These are phyloP conservation scores for Usnea hakonensis DNA, from an alignment of 495 filamentous ascomycete species.

Conservation along the genomic window DNA sequence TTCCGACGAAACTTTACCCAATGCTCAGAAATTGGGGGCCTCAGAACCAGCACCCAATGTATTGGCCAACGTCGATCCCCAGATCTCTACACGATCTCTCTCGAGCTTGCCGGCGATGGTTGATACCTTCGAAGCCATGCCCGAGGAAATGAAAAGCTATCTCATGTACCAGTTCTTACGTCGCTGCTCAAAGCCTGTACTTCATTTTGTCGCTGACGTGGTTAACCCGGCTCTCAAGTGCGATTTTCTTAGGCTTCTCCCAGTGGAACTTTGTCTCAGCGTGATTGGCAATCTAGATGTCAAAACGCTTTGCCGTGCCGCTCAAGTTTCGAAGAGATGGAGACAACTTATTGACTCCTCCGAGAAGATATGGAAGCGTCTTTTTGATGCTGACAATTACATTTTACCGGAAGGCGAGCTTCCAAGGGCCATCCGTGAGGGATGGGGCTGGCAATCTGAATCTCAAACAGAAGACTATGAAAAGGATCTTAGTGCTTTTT, in stretches of 20 bases:
- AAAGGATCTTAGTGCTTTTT: constrained; percentile 58
- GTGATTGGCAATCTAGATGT: constrained; percentile 81
- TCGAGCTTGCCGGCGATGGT: constrained; percentile 78
- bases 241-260: constrained; percentile 78
- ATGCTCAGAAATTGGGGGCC: not conserved
- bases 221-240: constrained; percentile 97
- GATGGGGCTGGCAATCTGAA: constrained; percentile 99
- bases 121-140: constrained; percentile 84
- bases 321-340: constrained; percentile 93
- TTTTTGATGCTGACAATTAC: constrained; percentile 80
- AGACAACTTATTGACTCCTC: constrained; percentile 81
- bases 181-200: constrained; percentile 78
- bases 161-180: constrained; percentile 93
- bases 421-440: constrained; percentile 75
- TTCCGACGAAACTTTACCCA: constrained; percentile 8
- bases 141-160: constrained; percentile 79
- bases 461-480: constrained; percentile 67
- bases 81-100: constrained; percentile 36
- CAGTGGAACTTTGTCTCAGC: constrained; percentile 78
- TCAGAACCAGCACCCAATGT: not conserved
- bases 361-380: constrained; percentile 91
- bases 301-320: constrained; percentile 80
- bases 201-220: constrained; percentile 83
- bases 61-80: not conserved
- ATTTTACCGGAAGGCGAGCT: constrained; percentile 73